Conservation (phyloP, 345 rosid genomes). For the Eucalyptus rudis region DNA sequence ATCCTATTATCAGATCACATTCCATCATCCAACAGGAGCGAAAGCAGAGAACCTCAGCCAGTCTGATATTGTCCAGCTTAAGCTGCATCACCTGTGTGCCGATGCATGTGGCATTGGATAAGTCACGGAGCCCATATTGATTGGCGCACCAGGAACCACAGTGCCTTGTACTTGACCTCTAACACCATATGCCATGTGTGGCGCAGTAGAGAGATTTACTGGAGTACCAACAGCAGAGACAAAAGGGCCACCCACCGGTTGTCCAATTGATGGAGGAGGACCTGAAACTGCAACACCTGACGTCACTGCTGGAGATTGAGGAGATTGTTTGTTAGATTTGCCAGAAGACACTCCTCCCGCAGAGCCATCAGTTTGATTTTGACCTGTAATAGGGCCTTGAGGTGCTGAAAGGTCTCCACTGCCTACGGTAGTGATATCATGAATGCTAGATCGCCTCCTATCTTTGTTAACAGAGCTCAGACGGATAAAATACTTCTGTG, state of each 20-base stretch:
- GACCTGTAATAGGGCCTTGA: constrained; percentile 6
- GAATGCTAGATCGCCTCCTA: constrained; percentile 8
- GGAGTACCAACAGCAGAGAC: constrained; percentile 5
- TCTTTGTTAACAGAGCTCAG: constrained; percentile 6
- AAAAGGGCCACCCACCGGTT: background rate
- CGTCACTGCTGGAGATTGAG: background rate
- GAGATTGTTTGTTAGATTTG: background rate
- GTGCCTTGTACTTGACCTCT: background rate
- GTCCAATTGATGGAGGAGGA: background rate
- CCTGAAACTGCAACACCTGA: background rate
- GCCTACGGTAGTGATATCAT: constrained; percentile 2
- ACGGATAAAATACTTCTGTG: constrained; percentile 10
- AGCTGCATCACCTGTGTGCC: background rate
- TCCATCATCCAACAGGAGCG: background rate
- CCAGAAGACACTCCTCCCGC: background rate
- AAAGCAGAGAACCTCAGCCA: background rate
- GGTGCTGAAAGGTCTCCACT: background rate
- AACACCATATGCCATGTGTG: background rate
- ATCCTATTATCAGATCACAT: background rate
- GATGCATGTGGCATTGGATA: background rate
- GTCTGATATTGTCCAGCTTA: background rate
- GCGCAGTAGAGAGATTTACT: background rate
- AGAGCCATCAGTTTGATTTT: background rate
- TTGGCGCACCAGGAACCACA: background rate
- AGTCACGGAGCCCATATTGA: background rate